These are phyloP conservation scores for Blastocystis hominis DNA, from an alignment of 352 stramenopile species.

Conservation along the genomic window DNA sequence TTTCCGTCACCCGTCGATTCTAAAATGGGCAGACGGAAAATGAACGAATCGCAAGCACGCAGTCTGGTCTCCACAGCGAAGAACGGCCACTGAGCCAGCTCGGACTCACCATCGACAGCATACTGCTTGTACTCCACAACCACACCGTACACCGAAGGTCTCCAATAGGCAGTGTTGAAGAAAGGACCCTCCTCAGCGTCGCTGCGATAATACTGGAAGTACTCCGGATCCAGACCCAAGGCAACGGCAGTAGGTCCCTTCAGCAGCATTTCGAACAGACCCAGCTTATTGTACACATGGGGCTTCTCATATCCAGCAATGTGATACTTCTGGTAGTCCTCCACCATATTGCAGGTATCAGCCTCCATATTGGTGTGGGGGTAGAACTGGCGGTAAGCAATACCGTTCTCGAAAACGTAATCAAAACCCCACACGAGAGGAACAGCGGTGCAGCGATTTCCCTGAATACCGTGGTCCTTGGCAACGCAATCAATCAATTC, in stretches of 20 bases:
- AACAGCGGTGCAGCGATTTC: not conserved
- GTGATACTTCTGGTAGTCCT: not conserved
- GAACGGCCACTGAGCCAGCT: not conserved
- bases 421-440: not conserved
- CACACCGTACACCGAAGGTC: not conserved
- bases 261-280: not conserved
- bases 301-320: slow-evolving; percentile 25
- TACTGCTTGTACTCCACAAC: not conserved
- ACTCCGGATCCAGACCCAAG: not conserved
- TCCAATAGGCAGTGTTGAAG: not conserved
- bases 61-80: not conserved
- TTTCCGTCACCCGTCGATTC: not conserved
- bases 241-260: not conserved
- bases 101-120: not conserved
- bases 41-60: not conserved
- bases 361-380: not conserved
- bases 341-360: not conserved
- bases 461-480: not conserved
- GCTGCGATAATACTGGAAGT: slow-evolving; percentile 9
- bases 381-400: not conserved
- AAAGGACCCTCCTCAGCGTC: not conserved
- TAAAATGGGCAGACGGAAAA: not conserved
- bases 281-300: not conserved
- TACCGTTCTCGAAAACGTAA: not conserved
- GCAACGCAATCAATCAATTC: not conserved